Conservation (phyloP, 2,329 filamentous ascomycete species). For the Coniochaeta sp. region DNA sequence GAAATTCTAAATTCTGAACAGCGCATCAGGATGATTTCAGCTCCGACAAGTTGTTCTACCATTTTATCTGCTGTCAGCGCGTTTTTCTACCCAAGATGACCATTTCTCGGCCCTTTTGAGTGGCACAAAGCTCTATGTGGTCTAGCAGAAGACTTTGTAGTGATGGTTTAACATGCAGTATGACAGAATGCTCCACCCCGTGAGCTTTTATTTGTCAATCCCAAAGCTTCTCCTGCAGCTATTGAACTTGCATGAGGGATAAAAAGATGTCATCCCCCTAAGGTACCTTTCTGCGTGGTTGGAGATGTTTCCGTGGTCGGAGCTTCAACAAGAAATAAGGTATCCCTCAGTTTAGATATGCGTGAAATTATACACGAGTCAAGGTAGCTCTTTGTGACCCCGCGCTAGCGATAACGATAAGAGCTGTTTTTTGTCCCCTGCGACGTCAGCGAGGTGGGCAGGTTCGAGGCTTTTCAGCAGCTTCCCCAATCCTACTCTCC, state of each 20-base stretch:
- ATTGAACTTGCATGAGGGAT: neutral
- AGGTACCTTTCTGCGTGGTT: neutral
- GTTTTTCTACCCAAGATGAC: too few species aligned
- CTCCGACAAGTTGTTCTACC: too few species aligned
- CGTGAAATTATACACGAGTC: neutral
- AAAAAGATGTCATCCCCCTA: neutral
- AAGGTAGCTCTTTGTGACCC: neutral
- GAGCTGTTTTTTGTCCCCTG: neutral
- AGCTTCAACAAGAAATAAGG: neutral
- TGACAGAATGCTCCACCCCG: neutral
- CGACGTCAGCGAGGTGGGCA: neutral
- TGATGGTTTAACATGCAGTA: neutral
- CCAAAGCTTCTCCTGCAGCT: neutral
- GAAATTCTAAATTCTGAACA: too few species aligned
- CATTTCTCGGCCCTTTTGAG: too few species aligned
- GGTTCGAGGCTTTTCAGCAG: neutral
- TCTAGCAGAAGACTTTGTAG: neutral
- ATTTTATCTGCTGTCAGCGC: too few species aligned
- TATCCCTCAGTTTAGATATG: too few species aligned
- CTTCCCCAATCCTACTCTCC: neutral
- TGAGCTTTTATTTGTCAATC: neutral
- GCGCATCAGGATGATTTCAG: too few species aligned
- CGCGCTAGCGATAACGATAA: neutral
- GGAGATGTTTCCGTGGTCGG: neutral
- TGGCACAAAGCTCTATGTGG: too few species aligned